Evolutionary conservation across 2,329 filamentous ascomycete genomes (phyloP), one percentile per base, ranked within the genome.

Genomic region (Xylariomycetidae sp.): DNA sequence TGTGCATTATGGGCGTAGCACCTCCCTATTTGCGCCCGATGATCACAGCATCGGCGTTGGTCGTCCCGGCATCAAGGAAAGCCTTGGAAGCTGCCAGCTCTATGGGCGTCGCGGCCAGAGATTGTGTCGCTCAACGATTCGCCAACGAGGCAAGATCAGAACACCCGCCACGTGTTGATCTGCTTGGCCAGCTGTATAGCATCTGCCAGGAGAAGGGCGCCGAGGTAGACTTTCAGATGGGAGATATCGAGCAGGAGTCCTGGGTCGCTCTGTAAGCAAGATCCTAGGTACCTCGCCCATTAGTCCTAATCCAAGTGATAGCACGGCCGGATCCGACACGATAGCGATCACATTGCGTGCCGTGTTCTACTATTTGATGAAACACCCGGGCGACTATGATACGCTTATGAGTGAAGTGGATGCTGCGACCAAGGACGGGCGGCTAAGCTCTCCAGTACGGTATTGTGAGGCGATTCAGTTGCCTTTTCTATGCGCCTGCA

Each of bases 401-500:
- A 27, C 28, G 22, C 36, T 45, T 17, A 32, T 32, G 19, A 15
- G 26, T 19, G 41, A 44, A 18, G 33, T 45, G 16, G 42, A 45
- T 20, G 27, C 13, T 4, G 33, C 33, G 16, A 30, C 34, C 12
- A 31, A 23, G n/a, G 36, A 33, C 4, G 38, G 38, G 16, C 32
- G 34, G 23, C 41, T 44, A 13, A 28, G 22, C 29, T 38, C 35
- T 16, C 38, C 38, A 8, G 36, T 31, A 28, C 39, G 33, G 16
- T 44, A 40, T 25, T 28, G 36, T 5, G 38, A 43, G 25, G 43
- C 41, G 12, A 38, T 41, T 26, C 34, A 34, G 25, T 36, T 53
- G 28, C 43, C 48, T 3, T 66, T 64, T 36, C 54, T 69, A 8
- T 49, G 57, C 29, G 63, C 66, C 2, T 59, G 64, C 10, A 52